Base-by-base conservation (phyloP, 2,329 filamentous ascomycete genomes). In the Ceratocystis variospora region DNA sequence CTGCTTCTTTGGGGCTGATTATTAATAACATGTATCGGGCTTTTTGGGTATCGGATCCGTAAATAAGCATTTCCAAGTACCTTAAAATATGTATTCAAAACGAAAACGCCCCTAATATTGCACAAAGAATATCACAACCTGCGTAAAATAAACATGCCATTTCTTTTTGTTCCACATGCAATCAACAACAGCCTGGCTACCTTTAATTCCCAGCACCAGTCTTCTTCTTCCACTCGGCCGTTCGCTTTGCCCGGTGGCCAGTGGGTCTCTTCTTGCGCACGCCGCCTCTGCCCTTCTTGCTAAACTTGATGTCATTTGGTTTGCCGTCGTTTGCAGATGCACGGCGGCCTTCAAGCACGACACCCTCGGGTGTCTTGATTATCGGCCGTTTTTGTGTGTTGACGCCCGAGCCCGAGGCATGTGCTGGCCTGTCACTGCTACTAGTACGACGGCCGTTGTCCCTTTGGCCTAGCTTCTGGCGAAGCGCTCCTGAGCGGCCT, bases 261-360 rank as follows among this genome's bases (percentile, higher is more conserved):
- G 75, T 74, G 5, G 77, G 75, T 64, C 73, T 75, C 70, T 73
- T 75, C 66, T 76, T 75, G 61, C 63, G 70, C 22, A 70, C 70
- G 78, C 53, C 59, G 50, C 67, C 65, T 72, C 81, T 83, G 69
- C 74, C 74, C 71, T 82, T 83, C 70, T 83, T 83, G 10, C 81
- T 80, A 45, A 87, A 75, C 73, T 81, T 86, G 68, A 83, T 74
- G 71, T 84, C 83, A 74, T 78, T 87, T 50, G 83, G 83, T 71
- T 80, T 85, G 3, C 83, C 86, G 68, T 87, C 83, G 67, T 80
- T 87, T 41, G 81, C 77, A 65, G 82, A 89, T 8, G 89, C 89
- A 65, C 90, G 81, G 69, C 87, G 85, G 0, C 90, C 90, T 74
- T 95, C 90, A 71, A 93, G 92, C n/a, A 92, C 82, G 69, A 92